Percentiles rank a stretch among this genome's conserved stretches.
These are phyloP conservation scores for Dictyostelium purpureum DNA, from an alignment of 78 protist species.

Conservation along the genomic window DNA sequence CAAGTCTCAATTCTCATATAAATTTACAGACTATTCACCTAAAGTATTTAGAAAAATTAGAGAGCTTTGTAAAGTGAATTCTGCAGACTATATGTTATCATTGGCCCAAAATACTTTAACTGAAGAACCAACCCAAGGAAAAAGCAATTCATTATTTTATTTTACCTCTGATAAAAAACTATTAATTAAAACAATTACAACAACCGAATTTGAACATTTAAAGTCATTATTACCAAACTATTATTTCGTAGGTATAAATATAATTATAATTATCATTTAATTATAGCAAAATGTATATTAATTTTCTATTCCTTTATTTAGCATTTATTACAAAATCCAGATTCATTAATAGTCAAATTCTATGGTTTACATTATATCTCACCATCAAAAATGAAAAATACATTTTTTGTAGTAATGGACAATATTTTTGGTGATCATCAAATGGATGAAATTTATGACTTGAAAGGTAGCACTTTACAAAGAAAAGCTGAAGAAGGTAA, in stretches of 20 bases:
- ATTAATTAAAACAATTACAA: slow-evolving; percentile 51
- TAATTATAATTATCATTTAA: not conserved
- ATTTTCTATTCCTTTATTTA: not conserved
- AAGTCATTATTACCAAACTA: slow-evolving; percentile 34
- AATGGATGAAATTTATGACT: slow-evolving; percentile 70
- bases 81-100: slow-evolving; percentile 69
- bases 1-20: slow-evolving; percentile 27
- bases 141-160: slow-evolving; percentile 60
- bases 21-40: slow-evolving; percentile 68
- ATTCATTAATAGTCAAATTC: slow-evolving; percentile 42
- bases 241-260: slow-evolving; percentile 24
- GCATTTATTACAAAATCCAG: slow-evolving; percentile 63
- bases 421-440: slow-evolving; percentile 26
- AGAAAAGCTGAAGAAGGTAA: slow-evolving; percentile 53
- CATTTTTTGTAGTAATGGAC: slow-evolving; percentile 64
- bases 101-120: slow-evolving; percentile 32
- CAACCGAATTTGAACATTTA: slow-evolving; percentile 51
- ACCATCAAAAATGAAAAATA: slow-evolving; percentile 66
- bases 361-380: slow-evolving; percentile 71
- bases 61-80: slow-evolving; percentile 39
- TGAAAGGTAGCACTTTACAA: slow-evolving; percentile 54
- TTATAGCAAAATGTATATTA: not conserved
- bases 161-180: slow-evolving; percentile 60
- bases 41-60: slow-evolving; percentile 66
- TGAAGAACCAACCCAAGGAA: slow-evolving; percentile 56